Base-by-base conservation (phyloP, 2,329 filamentous ascomycete genomes). In the Fusarium austroafricanum region DNA sequence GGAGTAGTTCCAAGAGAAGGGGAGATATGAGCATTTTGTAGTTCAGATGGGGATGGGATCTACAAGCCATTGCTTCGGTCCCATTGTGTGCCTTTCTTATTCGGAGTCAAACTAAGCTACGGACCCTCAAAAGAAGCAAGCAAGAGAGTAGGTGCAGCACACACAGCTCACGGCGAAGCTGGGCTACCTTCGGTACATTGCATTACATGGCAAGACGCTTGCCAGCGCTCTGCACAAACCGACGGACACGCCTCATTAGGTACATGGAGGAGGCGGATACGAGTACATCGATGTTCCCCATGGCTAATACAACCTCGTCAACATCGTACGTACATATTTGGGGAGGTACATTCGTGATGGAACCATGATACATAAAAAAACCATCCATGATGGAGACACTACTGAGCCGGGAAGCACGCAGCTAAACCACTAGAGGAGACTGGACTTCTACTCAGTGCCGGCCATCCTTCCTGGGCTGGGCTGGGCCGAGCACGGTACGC, bases 11-110 rank as follows among this genome's bases (percentile, higher is more conserved):
- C 56, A 39, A 69, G 39, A 54, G 53, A 57, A 43, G 70, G 71
- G 71, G 66, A 65, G 55, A 56, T 60, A 70, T 65, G 61, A 53
- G 62, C 68, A 68, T 71, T 73, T 72, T 73, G 71, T 73, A 73
- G 68, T 72, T 67, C 47, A 59, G 53, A 66, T 50, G 61, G 55
- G 63, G 47, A 67, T 55, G 59, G 45, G 65, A 62, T 70, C 70
- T 73, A 72, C 67, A 71, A 59, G 47, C 50, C 43, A 49, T 65
- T 60, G 50, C 55, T 44, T 64, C 42, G 44, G 52, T 66, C 51
- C 65, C 65, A 61, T 65, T 63, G 61, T 58, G 51, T 57, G 45
- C 60, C 60, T 53, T 52, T 51, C 65, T 55, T 53, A 29, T 50
- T 60, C 23, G 56, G 47, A 55, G 52, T 47, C 55, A 63, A 67